Percentiles rank a stretch among this genome's conserved stretches.
Evolutionary conservation across 345 rosid genomes (phyloP).

Genomic region (Excoecaria cochinchinensis): DNA sequence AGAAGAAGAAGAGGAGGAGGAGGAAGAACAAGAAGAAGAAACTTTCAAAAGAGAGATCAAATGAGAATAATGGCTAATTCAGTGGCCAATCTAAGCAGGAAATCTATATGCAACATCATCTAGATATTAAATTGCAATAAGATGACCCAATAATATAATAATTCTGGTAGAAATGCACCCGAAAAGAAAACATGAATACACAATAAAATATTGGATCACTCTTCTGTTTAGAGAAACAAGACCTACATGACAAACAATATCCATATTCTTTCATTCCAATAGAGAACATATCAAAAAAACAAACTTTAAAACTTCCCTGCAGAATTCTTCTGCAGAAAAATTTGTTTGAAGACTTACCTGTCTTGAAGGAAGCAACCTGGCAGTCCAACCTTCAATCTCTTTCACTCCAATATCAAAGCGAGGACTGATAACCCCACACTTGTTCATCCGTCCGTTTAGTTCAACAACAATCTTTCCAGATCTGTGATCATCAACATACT

Average conservation of each 20-base stretch:
- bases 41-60: background rate
- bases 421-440: conserved; percentile 85
- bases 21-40: too few relatives aligned
- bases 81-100: background rate
- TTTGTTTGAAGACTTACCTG: conserved; percentile 44
- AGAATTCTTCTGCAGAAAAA: background rate
- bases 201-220: background rate
- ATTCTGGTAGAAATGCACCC: background rate
- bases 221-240: background rate
- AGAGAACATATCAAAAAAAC: background rate
- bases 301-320: background rate
- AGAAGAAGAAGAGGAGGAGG: too few relatives aligned
- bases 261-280: background rate
- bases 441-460: conserved; percentile 70
- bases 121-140: background rate
- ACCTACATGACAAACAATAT: background rate
- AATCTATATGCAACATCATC: background rate
- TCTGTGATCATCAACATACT: conserved; percentile 83
- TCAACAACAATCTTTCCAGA: conserved; percentile 81
- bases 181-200: background rate
- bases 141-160: background rate
- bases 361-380: conserved; percentile 81
- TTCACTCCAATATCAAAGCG: conserved; percentile 84
- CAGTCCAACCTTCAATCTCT: conserved; percentile 86
- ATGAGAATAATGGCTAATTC: background rate